Evolutionary conservation across 139 green algal species (phyloP).

Genomic region (Gonium pectorale): DNA sequence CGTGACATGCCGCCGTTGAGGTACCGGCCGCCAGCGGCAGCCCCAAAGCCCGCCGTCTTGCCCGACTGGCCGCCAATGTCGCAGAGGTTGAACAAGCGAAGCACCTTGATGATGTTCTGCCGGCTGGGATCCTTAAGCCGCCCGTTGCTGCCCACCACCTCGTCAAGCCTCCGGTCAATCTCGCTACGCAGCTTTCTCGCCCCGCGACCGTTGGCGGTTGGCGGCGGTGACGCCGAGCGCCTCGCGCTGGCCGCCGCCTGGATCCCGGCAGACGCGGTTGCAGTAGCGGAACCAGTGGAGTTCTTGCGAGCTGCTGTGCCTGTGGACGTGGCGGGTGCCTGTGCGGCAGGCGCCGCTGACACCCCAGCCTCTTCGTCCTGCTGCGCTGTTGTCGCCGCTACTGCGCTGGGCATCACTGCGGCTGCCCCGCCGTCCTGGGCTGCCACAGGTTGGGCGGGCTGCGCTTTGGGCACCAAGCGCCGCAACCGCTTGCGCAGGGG

Average conservation of each 20-base stretch:
- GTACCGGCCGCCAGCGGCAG: constrained; percentile 22
- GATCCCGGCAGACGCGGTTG: too few species aligned
- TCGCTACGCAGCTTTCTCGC: constrained; percentile 73
- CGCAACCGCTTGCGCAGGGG: constrained; percentile 38
- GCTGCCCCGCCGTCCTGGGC: not conserved
- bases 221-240: constrained; percentile 10
- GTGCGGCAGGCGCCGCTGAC: not conserved
- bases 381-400: not conserved
- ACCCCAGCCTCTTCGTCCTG: too few species aligned
- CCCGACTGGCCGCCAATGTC: constrained; percentile 77
- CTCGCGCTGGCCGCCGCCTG: too few species aligned
- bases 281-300: not conserved
- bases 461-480: not conserved
- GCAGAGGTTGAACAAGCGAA: constrained; percentile 95
- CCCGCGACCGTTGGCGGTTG: not conserved
- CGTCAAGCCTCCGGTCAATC: constrained; percentile 85
- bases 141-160: constrained; percentile 65
- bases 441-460: not conserved
- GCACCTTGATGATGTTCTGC: constrained; percentile 77
- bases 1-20: constrained; percentile 12
- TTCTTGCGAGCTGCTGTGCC: not conserved
- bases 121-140: constrained; percentile 66
- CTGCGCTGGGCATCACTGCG: not conserved
- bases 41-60: not conserved
- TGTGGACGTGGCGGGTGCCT: not conserved